A percentile compares a stretch with the other conserved stretches of the same genome.
phyloP scores from a whole-genome alignment of 2,329 filamentous ascomycete species.

The Penicillium hordei region DNA sequence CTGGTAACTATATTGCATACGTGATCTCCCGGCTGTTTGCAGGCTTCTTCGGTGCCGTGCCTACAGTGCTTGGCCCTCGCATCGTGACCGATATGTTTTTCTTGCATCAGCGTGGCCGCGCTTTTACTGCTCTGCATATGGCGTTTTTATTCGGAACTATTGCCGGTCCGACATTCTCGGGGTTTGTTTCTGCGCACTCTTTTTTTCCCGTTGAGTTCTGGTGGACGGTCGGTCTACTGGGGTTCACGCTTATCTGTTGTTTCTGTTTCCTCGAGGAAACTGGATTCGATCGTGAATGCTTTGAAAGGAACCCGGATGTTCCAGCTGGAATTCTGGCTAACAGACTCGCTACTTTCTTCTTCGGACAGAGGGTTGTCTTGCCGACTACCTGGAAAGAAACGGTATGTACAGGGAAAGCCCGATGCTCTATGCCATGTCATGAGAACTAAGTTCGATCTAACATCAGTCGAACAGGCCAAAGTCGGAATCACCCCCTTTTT shows the following conservation, averaged over 20 bases:
- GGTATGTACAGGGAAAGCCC: slow-evolving; percentile 7
- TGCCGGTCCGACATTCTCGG: slow-evolving; percentile 42
- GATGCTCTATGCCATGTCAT: background rate
- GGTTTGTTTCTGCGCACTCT: slow-evolving; percentile 39
- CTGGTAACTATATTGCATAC: slow-evolving; percentile 38
- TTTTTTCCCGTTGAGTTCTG: slow-evolving; percentile 45
- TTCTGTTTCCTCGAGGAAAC: slow-evolving; percentile 46
- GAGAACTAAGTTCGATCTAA: background rate
- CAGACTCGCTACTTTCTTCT: slow-evolving; percentile 31
- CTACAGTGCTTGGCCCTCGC: slow-evolving; percentile 41
- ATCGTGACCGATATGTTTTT: slow-evolving; percentile 48
- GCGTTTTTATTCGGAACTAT: slow-evolving; percentile 40
- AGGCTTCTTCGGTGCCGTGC: slow-evolving; percentile 43
- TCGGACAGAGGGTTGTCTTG: slow-evolving; percentile 23
- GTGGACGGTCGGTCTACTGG: slow-evolving; percentile 45
- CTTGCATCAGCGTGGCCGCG: slow-evolving; percentile 44
- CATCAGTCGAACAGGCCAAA: slow-evolving; percentile 9
- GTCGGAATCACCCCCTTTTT: slow-evolving; percentile 28
- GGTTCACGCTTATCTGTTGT: slow-evolving; percentile 35
- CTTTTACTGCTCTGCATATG: slow-evolving; percentile 41
- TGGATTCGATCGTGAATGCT: slow-evolving; percentile 31
- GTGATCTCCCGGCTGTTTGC: slow-evolving; percentile 42
- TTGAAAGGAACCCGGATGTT: slow-evolving; percentile 18
- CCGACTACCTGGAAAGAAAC: slow-evolving; percentile 27
- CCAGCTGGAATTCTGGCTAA: slow-evolving; percentile 22